Evolutionary conservation across 2,329 filamentous ascomycete species (phyloP).

Genomic region (Botrytis galanthina): DNA sequence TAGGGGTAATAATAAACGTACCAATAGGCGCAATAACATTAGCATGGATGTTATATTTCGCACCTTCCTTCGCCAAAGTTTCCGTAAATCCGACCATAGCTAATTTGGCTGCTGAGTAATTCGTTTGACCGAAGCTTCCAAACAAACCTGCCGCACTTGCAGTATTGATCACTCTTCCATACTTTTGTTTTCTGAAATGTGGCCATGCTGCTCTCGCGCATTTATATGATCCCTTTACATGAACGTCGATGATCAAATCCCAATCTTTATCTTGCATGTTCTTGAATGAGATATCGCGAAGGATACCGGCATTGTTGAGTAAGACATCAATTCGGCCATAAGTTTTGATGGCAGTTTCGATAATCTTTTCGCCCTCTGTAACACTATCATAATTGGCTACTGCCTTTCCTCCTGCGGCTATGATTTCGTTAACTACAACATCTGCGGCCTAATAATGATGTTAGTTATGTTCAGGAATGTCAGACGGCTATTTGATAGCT

Average conservation of each 20-base stretch:
- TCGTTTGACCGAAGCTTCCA: slow-evolving; percentile 91
- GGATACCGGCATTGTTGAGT: slow-evolving; percentile 95
- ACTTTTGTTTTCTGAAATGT: slow-evolving; percentile 98
- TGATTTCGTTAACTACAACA: slow-evolving; percentile 79
- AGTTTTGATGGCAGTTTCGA: slow-evolving; percentile 77
- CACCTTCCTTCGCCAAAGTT: slow-evolving; percentile 94
- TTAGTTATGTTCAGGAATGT: slow-evolving; percentile 19
- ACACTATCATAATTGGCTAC: slow-evolving; percentile 97
- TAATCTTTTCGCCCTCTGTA: slow-evolving; percentile 90
- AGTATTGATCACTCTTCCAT: slow-evolving; percentile 93
- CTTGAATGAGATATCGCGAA: slow-evolving; percentile 94
- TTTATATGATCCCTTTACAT: slow-evolving; percentile 93
- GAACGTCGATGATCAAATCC: slow-evolving; percentile 91
- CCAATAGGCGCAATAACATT: slow-evolving; percentile 91
- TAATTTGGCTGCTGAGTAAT: slow-evolving; percentile 96
- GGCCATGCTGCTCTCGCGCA: slow-evolving; percentile 93
- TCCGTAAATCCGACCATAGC: slow-evolving; percentile 96
- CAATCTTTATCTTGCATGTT: slow-evolving; percentile 98
- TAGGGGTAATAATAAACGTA: slow-evolving; percentile 23
- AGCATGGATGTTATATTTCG: slow-evolving; percentile 95
- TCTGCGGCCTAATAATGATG: slow-evolving; percentile 64
- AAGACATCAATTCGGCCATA: slow-evolving; percentile 90
- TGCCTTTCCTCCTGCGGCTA: slow-evolving; percentile 85
- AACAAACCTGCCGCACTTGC: slow-evolving; percentile 94
- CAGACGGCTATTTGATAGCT: not conserved